Evolutionary conservation across 1,284 basidiomycete species (phyloP).

Genomic region (Tilletia indica): DNA sequence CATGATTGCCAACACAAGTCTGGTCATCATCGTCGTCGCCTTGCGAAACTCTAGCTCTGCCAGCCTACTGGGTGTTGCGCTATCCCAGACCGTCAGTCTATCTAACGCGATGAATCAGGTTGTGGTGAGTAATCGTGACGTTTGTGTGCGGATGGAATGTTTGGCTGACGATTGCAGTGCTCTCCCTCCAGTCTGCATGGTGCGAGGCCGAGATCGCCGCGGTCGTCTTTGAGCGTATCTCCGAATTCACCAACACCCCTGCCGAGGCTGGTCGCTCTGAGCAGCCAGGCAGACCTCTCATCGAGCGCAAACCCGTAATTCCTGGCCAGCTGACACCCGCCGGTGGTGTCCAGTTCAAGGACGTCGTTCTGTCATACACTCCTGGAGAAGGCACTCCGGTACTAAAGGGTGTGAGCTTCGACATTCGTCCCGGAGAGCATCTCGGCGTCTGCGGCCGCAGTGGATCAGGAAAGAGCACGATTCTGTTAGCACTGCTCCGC

Average conservation of each 20-base stretch:
- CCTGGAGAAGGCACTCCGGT: conserved; percentile 29
- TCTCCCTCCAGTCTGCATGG: conserved; percentile 40
- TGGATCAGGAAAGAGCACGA: conserved; percentile 44
- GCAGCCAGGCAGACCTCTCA: conserved; percentile 1
- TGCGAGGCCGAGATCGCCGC: conserved; percentile 55
- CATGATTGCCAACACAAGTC: conserved; percentile 31
- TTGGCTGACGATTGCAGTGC: not conserved
- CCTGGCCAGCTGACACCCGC: not conserved
- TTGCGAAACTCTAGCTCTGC: conserved; percentile 32
- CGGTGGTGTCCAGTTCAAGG: conserved; percentile 32
- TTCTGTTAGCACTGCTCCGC: conserved; percentile 38
- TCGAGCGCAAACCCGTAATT: not conserved
- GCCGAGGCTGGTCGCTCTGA: conserved; percentile 29
- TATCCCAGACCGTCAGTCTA: conserved; percentile 43
- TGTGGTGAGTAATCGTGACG: conserved; percentile 6
- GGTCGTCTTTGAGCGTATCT: conserved; percentile 53
- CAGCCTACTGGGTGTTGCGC: conserved; percentile 52
- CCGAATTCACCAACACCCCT: conserved; percentile 42
- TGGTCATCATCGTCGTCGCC: conserved; percentile 36
- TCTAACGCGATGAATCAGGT: conserved; percentile 29
- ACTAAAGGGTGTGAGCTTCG: conserved; percentile 36
- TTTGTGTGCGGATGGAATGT: not conserved
- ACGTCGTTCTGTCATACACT: conserved; percentile 35
- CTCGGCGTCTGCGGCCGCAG: conserved; percentile 37
- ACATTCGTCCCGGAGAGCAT: conserved; percentile 30